Base-by-base conservation (phyloP, 345 rosid species). In the Erucastrum elatum region DNA sequence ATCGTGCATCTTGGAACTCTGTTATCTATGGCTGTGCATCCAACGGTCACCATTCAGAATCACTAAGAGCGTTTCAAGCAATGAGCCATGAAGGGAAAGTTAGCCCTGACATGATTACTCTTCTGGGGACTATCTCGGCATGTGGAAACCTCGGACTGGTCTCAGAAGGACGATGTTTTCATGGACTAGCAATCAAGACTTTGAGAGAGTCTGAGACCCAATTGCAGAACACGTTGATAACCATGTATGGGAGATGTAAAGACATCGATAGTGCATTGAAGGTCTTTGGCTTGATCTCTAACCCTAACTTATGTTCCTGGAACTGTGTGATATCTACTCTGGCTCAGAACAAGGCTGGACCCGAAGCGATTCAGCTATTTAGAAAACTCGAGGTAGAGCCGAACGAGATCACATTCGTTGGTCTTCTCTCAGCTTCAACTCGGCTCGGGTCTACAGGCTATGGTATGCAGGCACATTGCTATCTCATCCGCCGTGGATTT, bases 301-400 rank as follows among this genome's bases (percentile, higher is more conserved):
- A 81, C 56, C 81, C 69, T 70, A 90, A 90, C 83, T 78, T 87
- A 76, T 88, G 91, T 82, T 83, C 95, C 3, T 89, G 91, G 89
- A 89, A 89, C 82, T 87, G 91, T 80, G 77, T 86, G 84, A 89
- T 90, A 66, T 87, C 91, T 55, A 87, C 86, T 65, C 81, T 85
- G 68, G 84, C 89, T 74, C 91, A 86, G 82, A 90, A 90, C 25
- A 89, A 82, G 71, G 82, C 79, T 75, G 90, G 87, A 66, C 41
- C 74, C 70, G 80, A 79, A 72, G 90, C 83, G n/a, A 70, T 90
- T 41, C 85, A 84, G 66, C 81, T 87, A 61, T 90, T 87, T 66
- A 64, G 81, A 61, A 35, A 61, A 66, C 80, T 84, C 5, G 74
- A 78, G 29, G 74, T 84, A 67, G 78, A 85, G 74, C 93, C 88